Percentiles rank a stretch among this genome's conserved stretches.
Conservation (phyloP, 208 protist genomes). For the Leishmania amazonensis region DNA sequence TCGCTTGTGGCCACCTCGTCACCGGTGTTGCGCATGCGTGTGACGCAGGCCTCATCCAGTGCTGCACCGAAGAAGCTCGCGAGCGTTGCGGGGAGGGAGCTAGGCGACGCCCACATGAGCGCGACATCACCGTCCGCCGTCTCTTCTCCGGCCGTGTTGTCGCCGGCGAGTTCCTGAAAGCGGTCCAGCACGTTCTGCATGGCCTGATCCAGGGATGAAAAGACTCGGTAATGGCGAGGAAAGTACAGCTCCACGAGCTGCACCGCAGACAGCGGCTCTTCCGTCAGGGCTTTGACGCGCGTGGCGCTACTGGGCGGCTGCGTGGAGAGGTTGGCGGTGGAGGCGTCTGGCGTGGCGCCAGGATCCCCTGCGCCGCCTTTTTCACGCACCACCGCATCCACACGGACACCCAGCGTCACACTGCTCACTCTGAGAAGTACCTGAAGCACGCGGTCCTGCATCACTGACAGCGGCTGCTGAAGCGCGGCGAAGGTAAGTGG, state of each 20-base stretch:
- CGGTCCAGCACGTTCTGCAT: conserved; percentile 21
- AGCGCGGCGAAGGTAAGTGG: conserved; percentile 19
- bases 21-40: conserved; percentile 2
- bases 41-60: conserved; percentile 18
- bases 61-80: conserved; percentile 12
- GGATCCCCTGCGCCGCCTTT: conserved; percentile 20
- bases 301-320: not conserved
- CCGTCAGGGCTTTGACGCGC: conserved; percentile 8
- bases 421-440: conserved; percentile 21
- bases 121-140: not conserved
- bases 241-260: conserved; percentile 42
- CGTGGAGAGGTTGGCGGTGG: not conserved
- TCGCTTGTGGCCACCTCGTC: conserved; percentile 38
- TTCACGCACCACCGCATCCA: conserved; percentile 41
- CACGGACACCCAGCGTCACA: conserved; percentile 26
- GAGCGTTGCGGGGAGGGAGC: conserved; percentile 7
- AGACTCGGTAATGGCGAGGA: conserved; percentile 40
- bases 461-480: conserved; percentile 45
- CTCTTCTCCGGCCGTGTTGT: not conserved
- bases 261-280: not conserved
- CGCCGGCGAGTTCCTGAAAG: conserved; percentile 9
- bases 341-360: not conserved
- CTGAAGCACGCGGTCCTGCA: conserved; percentile 30
- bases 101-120: not conserved
- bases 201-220: conserved; percentile 35